These are phyloP conservation scores for Immersiella caudata DNA, from an alignment of 495 filamentous ascomycete genomes.

Conservation along the genomic window DNA sequence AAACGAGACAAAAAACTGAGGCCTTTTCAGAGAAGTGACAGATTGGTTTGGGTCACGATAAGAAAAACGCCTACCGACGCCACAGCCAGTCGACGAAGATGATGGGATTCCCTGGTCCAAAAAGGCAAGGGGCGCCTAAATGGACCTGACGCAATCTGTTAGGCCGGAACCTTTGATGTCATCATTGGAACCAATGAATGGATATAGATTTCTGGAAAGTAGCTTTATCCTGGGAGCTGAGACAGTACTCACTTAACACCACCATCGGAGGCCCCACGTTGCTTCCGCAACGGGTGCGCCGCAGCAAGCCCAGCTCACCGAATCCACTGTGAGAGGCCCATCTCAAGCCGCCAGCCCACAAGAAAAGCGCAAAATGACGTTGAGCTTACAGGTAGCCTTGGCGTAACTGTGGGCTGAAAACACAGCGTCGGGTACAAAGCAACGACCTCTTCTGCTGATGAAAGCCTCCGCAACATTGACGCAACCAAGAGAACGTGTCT, in stretches of 20 bases:
- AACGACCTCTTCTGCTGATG: neutral
- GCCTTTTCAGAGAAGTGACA: constrained; percentile 16
- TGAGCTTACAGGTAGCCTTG: neutral
- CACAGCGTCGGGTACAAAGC: neutral
- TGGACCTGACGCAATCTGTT: neutral
- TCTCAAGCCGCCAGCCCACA: too few relatives aligned
- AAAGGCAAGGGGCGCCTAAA: neutral
- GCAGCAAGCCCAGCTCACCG: neutral
- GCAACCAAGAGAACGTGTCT: constrained; percentile 6
- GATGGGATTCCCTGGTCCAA: neutral
- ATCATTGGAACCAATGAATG: neutral
- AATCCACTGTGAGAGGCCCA: neutral
- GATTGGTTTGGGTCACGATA: constrained; percentile 14
- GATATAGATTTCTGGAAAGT: neutral
- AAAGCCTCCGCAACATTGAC: neutral
- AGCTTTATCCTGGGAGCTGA: neutral
- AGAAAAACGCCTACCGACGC: neutral
- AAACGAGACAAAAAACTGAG: constrained; percentile 3
- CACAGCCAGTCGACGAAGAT: neutral
- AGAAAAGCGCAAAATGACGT: neutral
- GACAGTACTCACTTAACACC: neutral
- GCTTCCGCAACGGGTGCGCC: too few relatives aligned
- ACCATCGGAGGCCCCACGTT: neutral
- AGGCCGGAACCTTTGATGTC: neutral
- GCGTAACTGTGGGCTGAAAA: neutral